Base-by-base conservation (phyloP, 306 rosid genomes). In the Cucumis sativus region DNA sequence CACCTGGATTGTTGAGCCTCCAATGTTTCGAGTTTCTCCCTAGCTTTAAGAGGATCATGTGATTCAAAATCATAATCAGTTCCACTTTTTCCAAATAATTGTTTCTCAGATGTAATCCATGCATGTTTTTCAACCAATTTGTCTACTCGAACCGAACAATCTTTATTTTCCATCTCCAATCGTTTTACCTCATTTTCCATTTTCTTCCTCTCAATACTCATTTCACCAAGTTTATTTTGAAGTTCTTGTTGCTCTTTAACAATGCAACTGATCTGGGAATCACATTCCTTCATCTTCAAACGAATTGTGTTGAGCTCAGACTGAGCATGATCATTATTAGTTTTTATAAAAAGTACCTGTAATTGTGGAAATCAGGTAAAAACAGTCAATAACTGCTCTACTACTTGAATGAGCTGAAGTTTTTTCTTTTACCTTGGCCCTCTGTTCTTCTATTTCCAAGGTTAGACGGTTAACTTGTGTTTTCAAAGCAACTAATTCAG, bases 151-250 rank as follows among this genome's bases (percentile, higher is more conserved):
- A 80, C 76, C 25, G 96, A 89, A 82, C 97, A 95, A 80, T 92
- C 96, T 86, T 90, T 89, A 79, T 89, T 97, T 66, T 95, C 97
- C 89, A 72, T 90, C 81, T 90, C 93, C 93, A 90, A 81, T 78
- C 88, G 86, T 84, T 90, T 95, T 72, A 90, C 97, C 92, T 95
- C 98, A 79, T 95, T 95, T 86, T 95, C 97, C 96, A 92, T 87
- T 84, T 87, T 92, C 88, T 95, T 95, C 87, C 87, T 86, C 85
- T 90, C 96, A 76, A 95, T 96, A 84, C 75, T 90, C 83, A 82
- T 86, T 87, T 95, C 98, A 58, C 83, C 88, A 64, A 95, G 85
- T 79, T 89, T 89, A 76, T 88, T 86, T 79, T 92, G 97, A 84
- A 90, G 91, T 62, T 69, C 80, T 75, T 89, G 84, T 79, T 88